These are phyloP conservation scores for Colletotrichum sp. DNA, from an alignment of 2,329 filamentous ascomycete genomes.

Conservation along the genomic window DNA sequence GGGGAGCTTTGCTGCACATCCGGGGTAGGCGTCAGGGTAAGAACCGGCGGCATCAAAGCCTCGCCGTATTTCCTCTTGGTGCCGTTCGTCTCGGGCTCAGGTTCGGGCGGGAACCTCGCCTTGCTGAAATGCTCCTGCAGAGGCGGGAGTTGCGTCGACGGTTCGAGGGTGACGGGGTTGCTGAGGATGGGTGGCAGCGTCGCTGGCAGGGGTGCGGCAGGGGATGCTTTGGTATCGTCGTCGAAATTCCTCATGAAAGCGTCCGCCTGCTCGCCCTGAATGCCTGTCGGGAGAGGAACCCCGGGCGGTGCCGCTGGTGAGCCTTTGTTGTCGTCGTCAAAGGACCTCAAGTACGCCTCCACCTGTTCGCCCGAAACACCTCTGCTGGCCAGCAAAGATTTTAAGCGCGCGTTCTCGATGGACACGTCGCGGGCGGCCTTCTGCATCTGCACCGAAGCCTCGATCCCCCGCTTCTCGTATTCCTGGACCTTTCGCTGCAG, in stretches of 20 bases:
- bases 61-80: constrained; percentile 12
- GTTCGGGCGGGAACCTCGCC: background rate
- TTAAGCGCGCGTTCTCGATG: constrained; percentile 51
- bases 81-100: background rate
- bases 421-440: constrained; percentile 54
- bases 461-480: constrained; percentile 52
- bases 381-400: constrained; percentile 43
- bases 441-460: constrained; percentile 60
- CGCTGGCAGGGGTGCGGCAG: constrained; percentile 17
- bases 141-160: background rate
- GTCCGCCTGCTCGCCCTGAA: background rate
- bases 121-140: constrained; percentile 15
- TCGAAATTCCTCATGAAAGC: background rate
- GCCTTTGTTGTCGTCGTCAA: constrained; percentile 30
- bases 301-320: constrained; percentile 24
- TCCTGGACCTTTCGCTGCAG: constrained; percentile 52
- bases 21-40: constrained; percentile 14
- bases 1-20: constrained; percentile 17
- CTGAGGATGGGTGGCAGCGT: constrained; percentile 8
- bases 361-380: constrained; percentile 44
- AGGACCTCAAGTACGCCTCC: constrained; percentile 43
- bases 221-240: constrained; percentile 27
- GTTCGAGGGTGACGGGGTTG: constrained; percentile 7
- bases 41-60: constrained; percentile 5
- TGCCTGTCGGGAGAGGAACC: background rate